Evolutionary conservation across 352 stramenopile species (phyloP).

Genomic region (Aphanomyces euteiches): DNA sequence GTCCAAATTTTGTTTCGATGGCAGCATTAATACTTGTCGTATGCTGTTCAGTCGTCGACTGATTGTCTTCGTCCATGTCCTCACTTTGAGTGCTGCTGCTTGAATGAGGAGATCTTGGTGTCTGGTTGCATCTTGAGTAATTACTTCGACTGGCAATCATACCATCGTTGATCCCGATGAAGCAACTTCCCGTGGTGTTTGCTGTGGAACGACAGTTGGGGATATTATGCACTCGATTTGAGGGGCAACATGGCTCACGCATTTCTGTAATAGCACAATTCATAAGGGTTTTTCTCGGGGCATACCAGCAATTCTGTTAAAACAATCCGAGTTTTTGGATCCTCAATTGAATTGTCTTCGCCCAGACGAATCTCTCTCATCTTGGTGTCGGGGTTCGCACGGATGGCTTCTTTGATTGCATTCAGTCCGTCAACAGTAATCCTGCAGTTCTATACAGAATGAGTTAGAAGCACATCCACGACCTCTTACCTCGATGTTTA

Average conservation of each 20-base stretch:
- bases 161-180: too few relatives aligned
- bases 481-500: slow-evolving; percentile 27
- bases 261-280: slow-evolving; percentile 4
- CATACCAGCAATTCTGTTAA: slow-evolving; percentile 23
- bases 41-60: too few relatives aligned
- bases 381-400: slow-evolving; percentile 8
- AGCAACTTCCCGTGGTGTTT: neutral
- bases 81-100: too few relatives aligned
- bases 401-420: slow-evolving; percentile 20
- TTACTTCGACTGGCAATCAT: too few relatives aligned
- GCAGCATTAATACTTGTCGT: too few relatives aligned
- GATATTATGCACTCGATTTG: slow-evolving; percentile 31
- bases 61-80: too few relatives aligned
- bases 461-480: too few relatives aligned
- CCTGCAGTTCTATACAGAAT: slow-evolving; percentile 20
- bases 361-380: slow-evolving; percentile 21
- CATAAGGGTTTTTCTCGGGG: neutral
- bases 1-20: too few relatives aligned
- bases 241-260: slow-evolving; percentile 12
- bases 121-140: too few relatives aligned
- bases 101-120: too few relatives aligned
- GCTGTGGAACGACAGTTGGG: slow-evolving; percentile 22
- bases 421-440: slow-evolving; percentile 24
- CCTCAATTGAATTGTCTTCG: slow-evolving; percentile 27
- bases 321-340: slow-evolving; percentile 18